phyloP scores from a whole-genome alignment of 83 land plant species.

The Thuja plicata region DNA sequence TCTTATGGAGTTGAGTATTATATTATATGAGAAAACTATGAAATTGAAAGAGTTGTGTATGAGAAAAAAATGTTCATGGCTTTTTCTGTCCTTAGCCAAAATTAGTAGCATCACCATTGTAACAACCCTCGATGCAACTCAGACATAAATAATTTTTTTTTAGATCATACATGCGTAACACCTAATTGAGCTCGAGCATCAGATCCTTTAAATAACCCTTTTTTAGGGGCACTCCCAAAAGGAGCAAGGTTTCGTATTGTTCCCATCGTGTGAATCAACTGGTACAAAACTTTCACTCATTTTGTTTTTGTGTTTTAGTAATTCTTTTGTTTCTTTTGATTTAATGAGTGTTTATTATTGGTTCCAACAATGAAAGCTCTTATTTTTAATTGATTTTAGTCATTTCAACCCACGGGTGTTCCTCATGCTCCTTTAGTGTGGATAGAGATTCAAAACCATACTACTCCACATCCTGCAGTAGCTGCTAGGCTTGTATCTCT shows the following conservation, averaged over 20 bases:
- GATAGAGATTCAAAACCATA: too few relatives aligned
- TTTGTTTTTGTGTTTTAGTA: background rate
- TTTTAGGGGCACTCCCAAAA: conserved; percentile 75
- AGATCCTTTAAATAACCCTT: conserved; percentile 32
- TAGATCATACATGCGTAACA: conserved; percentile 74
- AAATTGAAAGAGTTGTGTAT: too few relatives aligned
- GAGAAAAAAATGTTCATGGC: too few relatives aligned
- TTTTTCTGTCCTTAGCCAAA: conserved; percentile 44
- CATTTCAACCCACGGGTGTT: conserved; percentile 73
- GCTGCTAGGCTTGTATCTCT: conserved; percentile 60
- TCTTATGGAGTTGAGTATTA: too few relatives aligned
- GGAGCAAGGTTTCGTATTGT: conserved; percentile 74
- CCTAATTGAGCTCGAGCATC: too few relatives aligned
- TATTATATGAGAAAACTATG: too few relatives aligned
- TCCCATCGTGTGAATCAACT: conserved; percentile 61
- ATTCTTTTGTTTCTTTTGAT: background rate
- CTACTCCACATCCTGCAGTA: conserved; percentile 56
- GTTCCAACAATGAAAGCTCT: background rate
- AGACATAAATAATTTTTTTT: conserved; percentile 87
- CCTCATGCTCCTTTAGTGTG: too few relatives aligned
- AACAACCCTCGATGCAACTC: conserved; percentile 92
- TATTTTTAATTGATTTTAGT: conserved; percentile 37
- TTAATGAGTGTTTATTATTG: background rate
- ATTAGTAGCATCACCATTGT: conserved; percentile 98
- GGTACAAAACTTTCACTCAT: background rate